These are phyloP conservation scores for Bassia scoparia DNA, from an alignment of 148 eudicot species.

Conservation along the genomic window DNA sequence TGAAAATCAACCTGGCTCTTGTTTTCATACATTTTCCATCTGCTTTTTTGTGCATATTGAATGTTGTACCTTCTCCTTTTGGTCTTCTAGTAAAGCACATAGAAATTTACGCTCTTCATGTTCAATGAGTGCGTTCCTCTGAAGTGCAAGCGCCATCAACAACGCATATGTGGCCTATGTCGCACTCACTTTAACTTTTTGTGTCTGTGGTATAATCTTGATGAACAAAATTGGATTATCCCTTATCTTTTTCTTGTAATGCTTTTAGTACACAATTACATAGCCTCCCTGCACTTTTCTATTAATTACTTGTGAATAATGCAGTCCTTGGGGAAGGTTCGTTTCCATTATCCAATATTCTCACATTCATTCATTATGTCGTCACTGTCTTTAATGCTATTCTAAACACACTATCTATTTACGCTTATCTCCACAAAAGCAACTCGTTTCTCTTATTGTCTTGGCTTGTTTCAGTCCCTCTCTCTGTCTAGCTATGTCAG, in stretches of 20 bases:
- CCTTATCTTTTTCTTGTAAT: background rate
- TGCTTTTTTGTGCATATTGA: background rate
- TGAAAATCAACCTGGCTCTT: background rate
- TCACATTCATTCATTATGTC: constrained; percentile 78
- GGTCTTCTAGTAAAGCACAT: constrained; percentile 56
- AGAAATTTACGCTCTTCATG: constrained; percentile 71
- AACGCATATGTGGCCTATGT: constrained; percentile 64
- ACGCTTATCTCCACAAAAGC: constrained; percentile 62
- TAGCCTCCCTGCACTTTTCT: background rate
- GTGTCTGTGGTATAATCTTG: constrained; percentile 83
- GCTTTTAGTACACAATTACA: background rate
- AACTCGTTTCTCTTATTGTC: constrained; percentile 61
- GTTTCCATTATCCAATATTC: constrained; percentile 88
- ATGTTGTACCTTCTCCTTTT: background rate
- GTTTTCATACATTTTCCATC: background rate
- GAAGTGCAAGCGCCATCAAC: constrained; percentile 72
- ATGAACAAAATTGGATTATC: constrained; percentile 79
- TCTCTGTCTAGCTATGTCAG: constrained; percentile 94
- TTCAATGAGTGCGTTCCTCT: constrained; percentile 55
- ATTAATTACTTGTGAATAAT: constrained; percentile 1
- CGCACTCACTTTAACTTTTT: constrained; percentile 90
- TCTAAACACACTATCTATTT: constrained; percentile 67
- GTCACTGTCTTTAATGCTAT: constrained; percentile 82
- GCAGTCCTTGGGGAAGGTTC: constrained; percentile 77
- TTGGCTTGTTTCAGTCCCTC: constrained; percentile 84